Evolutionary conservation across 2,329 filamentous ascomycete genomes (phyloP).

Genomic region (Dothideomycetes sp.): DNA sequence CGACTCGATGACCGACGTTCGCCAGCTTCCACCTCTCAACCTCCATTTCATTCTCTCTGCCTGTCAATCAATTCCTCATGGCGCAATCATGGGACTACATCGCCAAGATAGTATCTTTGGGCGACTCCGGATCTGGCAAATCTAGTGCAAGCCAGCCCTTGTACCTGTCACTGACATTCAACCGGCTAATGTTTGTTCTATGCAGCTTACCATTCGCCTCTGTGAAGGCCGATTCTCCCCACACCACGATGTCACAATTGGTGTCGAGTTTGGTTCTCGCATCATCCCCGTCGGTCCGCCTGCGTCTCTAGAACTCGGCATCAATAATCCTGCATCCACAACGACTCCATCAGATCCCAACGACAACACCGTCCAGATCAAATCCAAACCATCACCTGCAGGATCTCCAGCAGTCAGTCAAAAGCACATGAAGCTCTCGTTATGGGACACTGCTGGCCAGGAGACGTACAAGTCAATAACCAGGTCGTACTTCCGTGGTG

Average conservation of each 20-base stretch:
- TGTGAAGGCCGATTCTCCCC: constrained; percentile 93
- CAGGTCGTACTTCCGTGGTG: constrained; percentile 82
- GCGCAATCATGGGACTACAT: constrained; percentile 90
- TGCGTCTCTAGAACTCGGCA: constrained; percentile 48
- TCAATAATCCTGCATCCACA: constrained; percentile 35
- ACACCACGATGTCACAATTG: constrained; percentile 94
- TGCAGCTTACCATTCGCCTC: constrained; percentile 75
- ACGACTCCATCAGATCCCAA: constrained; percentile 18
- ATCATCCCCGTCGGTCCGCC: constrained; percentile 86
- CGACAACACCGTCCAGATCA: no score
- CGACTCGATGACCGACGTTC: not conserved
- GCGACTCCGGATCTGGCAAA: constrained; percentile 93
- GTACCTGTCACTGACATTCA: not conserved
- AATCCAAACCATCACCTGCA: constrained; percentile 23
- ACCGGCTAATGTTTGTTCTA: constrained; percentile 12
- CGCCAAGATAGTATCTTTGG: constrained; percentile 95
- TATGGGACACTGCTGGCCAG: constrained; percentile 95
- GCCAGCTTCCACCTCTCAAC: not conserved
- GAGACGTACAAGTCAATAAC: constrained; percentile 98
- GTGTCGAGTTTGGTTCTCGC: constrained; percentile 88
- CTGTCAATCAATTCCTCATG: constrained; percentile 22
- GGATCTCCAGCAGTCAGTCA: no score
- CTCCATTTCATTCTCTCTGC: not conserved
- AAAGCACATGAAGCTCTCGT: constrained; percentile 82
- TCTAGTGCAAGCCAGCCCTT: constrained; percentile 46